These are phyloP conservation scores for Monosporozyma yasuniensis DNA, from an alignment of 805 yeast species.

Conservation along the genomic window DNA sequence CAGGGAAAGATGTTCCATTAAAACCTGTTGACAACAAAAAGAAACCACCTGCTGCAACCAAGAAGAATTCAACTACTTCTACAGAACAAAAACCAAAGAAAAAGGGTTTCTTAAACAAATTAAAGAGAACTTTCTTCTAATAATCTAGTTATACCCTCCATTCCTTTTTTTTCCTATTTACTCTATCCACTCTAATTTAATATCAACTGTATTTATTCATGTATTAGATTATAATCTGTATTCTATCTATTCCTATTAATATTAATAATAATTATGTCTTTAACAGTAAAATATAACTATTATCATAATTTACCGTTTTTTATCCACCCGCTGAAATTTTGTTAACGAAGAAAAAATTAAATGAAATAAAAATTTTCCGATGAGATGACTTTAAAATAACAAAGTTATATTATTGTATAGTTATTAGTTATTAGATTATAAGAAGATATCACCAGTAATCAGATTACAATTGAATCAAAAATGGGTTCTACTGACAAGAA, in stretches of 20 bases:
- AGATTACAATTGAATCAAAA: not conserved
- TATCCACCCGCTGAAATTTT: not conserved
- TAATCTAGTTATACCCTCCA: not conserved
- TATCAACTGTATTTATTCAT: not conserved
- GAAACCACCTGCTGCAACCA: not conserved
- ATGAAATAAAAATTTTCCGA: slow-evolving; percentile 3
- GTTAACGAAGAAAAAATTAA: not conserved
- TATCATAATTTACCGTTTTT: too few species aligned
- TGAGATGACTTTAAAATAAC: slow-evolving; percentile 1
- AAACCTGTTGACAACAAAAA: not conserved
- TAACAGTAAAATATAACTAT: too few species aligned
- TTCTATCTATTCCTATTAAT: not conserved
- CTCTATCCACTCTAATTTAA: not conserved
- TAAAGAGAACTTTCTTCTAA: slow-evolving; percentile 2
- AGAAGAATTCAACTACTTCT: not conserved
- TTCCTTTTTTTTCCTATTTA: not conserved
- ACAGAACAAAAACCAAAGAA: slow-evolving; percentile 1
- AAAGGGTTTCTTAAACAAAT: not conserved
- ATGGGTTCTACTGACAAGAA: not conserved
- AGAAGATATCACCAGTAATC: not conserved
- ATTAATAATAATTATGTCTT: not conserved
- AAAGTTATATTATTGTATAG: not conserved
- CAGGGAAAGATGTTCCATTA: not conserved
- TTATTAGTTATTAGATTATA: not conserved
- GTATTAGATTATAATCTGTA: not conserved